phyloP scores from a whole-genome alignment of 2,329 filamentous ascomycete genomes.

The Calonectria pseudoreteaudii region DNA sequence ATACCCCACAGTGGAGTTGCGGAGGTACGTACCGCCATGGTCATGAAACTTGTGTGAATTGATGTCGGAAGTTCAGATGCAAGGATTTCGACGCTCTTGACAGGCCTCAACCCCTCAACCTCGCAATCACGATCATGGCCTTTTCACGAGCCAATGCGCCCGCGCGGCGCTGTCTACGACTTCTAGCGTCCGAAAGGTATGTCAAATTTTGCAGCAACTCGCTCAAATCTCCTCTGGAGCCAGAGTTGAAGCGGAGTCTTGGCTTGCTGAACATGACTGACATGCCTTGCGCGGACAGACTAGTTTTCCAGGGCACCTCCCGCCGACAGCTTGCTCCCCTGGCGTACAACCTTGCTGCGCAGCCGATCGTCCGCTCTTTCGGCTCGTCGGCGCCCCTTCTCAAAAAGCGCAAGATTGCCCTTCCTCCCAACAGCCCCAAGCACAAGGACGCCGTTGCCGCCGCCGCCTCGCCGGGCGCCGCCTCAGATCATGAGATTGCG shows the following conservation, averaged over 20 bases:
- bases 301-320: conserved; percentile 28
- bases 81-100: conserved; percentile 31
- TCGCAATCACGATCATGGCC: conserved; percentile 30
- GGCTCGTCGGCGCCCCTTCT: conserved; percentile 42
- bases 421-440: conserved; percentile 46
- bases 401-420: conserved; percentile 55
- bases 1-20: background rate
- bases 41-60: conserved; percentile 29
- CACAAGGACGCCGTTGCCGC: conserved; percentile 28
- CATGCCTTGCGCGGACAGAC: conserved; percentile 13
- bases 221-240: background rate
- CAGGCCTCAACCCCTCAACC: background rate
- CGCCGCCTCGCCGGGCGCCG: conserved; percentile 26
- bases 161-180: conserved; percentile 35
- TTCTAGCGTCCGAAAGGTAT: conserved; percentile 42
- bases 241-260: background rate
- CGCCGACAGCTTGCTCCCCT: conserved; percentile 25
- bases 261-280: conserved; percentile 27
- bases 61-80: conserved; percentile 38
- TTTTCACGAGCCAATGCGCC: conserved; percentile 41
- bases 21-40: conserved; percentile 12
- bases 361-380: conserved; percentile 43
- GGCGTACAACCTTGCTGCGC: background rate
- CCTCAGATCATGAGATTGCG: conserved; percentile 29
- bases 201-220: background rate